These are phyloP conservation scores for Camelina neglecta DNA, from an alignment of 345 rosid species.

Conservation along the genomic window DNA sequence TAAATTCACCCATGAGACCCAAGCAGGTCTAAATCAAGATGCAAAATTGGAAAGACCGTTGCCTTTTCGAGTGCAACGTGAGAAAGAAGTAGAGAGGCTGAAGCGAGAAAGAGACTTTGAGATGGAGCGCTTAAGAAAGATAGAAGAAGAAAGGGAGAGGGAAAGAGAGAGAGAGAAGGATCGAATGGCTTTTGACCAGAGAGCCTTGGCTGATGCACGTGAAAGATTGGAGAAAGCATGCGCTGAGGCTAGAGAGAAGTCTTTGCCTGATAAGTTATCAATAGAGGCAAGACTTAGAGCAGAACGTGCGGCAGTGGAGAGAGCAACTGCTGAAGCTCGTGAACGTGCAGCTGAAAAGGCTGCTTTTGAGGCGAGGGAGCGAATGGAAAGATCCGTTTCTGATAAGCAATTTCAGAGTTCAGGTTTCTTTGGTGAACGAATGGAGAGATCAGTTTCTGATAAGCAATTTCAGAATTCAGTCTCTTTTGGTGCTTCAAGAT, in stretches of 20 bases:
- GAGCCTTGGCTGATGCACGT: conserved; percentile 83
- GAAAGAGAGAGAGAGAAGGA: conserved; percentile 95
- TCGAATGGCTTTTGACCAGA: conserved; percentile 89
- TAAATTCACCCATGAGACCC: conserved; percentile 41
- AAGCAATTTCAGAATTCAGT: conserved; percentile 54
- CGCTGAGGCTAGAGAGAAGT: conserved; percentile 85
- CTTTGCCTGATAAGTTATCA: conserved; percentile 57
- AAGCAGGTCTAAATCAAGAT: conserved; percentile 43
- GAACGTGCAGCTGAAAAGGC: conserved; percentile 85
- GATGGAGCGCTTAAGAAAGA: conserved; percentile 65
- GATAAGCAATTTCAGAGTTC: conserved; percentile 64
- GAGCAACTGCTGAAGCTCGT: conserved; percentile 93
- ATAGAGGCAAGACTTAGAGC: conserved; percentile 72
- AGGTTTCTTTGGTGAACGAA: conserved; percentile 41
- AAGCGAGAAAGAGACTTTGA: conserved; percentile 70
- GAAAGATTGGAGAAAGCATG: conserved; percentile 95
- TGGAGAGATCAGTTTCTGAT: conserved; percentile 56
- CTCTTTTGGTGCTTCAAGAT: conserved; percentile 56
- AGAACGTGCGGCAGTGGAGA: conserved; percentile 92
- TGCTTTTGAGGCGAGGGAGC: conserved; percentile 72
- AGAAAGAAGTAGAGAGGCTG: conserved; percentile 60
- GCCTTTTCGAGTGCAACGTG: conserved; percentile 53
- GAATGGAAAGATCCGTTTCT: conserved; percentile 66
- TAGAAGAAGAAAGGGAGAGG: conserved; percentile 89
- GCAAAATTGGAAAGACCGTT: conserved; percentile 46